phyloP scores from a whole-genome alignment of 257 asterid genomes.

The Gynochthodes officinalis region DNA sequence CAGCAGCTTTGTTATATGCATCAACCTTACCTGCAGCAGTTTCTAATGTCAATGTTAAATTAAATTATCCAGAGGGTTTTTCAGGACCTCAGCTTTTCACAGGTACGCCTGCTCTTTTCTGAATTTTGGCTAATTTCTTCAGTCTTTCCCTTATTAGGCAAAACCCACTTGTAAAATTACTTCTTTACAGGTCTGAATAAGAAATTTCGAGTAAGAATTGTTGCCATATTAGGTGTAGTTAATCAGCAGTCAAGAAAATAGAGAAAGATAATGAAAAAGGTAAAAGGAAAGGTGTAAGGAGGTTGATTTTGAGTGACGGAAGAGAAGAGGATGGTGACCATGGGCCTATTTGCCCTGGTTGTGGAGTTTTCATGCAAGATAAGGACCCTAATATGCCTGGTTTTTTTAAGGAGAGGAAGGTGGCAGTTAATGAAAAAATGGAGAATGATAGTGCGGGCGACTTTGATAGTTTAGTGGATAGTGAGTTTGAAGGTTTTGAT shows the following conservation, averaged over 20 bases:
- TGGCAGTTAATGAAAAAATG: slow-evolving; percentile 22
- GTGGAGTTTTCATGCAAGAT: slow-evolving; percentile 95
- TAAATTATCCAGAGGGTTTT: slow-evolving; percentile 21
- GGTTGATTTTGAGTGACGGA: slow-evolving; percentile 73
- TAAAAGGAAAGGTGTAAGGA: slow-evolving; percentile 43
- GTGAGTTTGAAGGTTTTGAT: slow-evolving; percentile 40
- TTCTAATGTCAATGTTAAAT: slow-evolving; percentile 19
- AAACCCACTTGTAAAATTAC: slow-evolving; percentile 15
- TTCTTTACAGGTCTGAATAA: slow-evolving; percentile 34
- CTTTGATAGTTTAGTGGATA: slow-evolving; percentile 27
- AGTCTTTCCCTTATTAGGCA: slow-evolving; percentile 1
- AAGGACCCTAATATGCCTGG: slow-evolving; percentile 79
- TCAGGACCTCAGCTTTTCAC: slow-evolving; percentile 38
- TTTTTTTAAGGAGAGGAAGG: slow-evolving; percentile 50
- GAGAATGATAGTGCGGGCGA: slow-evolving; percentile 44
- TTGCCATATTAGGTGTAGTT: slow-evolving; percentile 35
- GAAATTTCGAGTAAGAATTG: slow-evolving; percentile 22
- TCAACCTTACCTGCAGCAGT: slow-evolving; percentile 37
- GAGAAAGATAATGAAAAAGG: slow-evolving; percentile 28
- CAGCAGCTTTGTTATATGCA: slow-evolving; percentile 37
- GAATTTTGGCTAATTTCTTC: slow-evolving; percentile 6
- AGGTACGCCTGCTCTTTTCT: slow-evolving; percentile 38
- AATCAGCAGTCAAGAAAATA: slow-evolving; percentile 36
- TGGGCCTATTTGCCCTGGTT: slow-evolving; percentile 83
- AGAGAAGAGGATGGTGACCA: slow-evolving; percentile 68